Base-by-base conservation (phyloP, 202 grass and related monocot genomes). In the Brachypodium distachyon region DNA sequence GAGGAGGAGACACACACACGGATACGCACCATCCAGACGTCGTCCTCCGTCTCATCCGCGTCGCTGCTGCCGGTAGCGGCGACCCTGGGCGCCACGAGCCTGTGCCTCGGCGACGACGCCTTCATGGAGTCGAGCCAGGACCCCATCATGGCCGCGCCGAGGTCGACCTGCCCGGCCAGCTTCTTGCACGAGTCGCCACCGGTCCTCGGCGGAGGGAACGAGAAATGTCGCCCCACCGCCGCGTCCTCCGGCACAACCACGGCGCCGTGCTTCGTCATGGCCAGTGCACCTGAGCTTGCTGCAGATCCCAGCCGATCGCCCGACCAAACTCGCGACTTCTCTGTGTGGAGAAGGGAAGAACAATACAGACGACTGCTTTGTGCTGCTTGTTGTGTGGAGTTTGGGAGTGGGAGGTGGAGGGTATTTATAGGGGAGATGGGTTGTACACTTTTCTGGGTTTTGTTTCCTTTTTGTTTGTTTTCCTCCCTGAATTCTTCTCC, bases 51-150 rank as follows among this genome's bases (percentile, higher is more conserved):
- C 41, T 73, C 65, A n/a, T n/a, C n/a, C n/a, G n/a, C n/a, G 36
- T 6, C 25, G 32, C 29, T 38, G 43, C 14, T 27, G 31, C 17
- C 28, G 53, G 40, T 13, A 12, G 31, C 2, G 2, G 49, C 17
- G 6, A 40, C n/a, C 4, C 18, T 3, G 26, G 80, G 74, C 59
- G 48, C 76, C 49, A 72, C 52, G 36, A 79, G 48, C 67, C 18
- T 11, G 72, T 82, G 89, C 28, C 84, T 48, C 41, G 89, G 89
- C 1, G 89, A 91, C 52, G 89, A 91, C 13, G 77, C 81, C 43
- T 83, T 87, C 89, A 91, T 91, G 77, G 84, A 87, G 72, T 91
- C 89, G 17, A 91, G 65, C 81, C 81, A 91, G 6, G 81, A 61
- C 3, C 76, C 77, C 44, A 39, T 43, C 16, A 74, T 39, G 22